phyloP scores from a whole-genome alignment of 352 stramenopile species.

The Halophytophthora polymorphica region DNA sequence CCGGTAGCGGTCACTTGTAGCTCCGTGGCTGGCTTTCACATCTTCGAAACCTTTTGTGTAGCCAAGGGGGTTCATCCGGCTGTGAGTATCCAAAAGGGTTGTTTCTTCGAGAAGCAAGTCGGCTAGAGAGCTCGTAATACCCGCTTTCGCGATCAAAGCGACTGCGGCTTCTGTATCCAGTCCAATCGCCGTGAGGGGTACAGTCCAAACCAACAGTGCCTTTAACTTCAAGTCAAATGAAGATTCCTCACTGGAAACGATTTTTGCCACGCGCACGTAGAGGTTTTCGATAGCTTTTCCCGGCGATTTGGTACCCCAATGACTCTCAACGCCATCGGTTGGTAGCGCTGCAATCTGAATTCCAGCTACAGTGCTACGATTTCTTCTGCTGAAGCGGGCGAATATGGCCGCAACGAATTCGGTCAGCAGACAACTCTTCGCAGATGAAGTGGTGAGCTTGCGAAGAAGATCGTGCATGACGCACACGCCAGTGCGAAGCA shows the following conservation, averaged over 20 bases:
- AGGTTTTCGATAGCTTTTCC: slow-evolving; percentile 49
- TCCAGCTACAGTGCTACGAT: background rate
- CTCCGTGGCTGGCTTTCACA: background rate
- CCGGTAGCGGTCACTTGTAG: background rate
- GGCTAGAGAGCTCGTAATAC: slow-evolving; percentile 22
- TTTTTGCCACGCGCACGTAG: slow-evolving; percentile 40
- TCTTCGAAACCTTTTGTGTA: background rate
- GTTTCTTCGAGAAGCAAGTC: slow-evolving; percentile 26
- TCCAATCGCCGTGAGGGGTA: slow-evolving; percentile 14
- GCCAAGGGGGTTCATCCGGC: slow-evolving; percentile 6
- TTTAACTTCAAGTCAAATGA: slow-evolving; percentile 41
- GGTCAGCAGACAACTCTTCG: slow-evolving; percentile 36
- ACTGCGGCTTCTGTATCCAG: slow-evolving; percentile 1
- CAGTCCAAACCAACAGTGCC: slow-evolving; percentile 39
- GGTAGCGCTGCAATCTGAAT: background rate
- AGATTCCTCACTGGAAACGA: slow-evolving; percentile 36
- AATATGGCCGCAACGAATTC: slow-evolving; percentile 21
- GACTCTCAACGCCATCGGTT: background rate
- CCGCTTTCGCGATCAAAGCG: slow-evolving; percentile 25
- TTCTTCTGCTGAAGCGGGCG: background rate
- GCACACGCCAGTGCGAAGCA: slow-evolving; percentile 33
- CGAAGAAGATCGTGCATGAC: slow-evolving; percentile 51
- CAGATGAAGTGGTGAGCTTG: slow-evolving; percentile 44
- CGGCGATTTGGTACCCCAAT: slow-evolving; percentile 7
- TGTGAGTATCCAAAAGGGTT: slow-evolving; percentile 15